Conservation (phyloP, 2,329 filamentous ascomycete genomes). For the Chaetomium sp. region DNA sequence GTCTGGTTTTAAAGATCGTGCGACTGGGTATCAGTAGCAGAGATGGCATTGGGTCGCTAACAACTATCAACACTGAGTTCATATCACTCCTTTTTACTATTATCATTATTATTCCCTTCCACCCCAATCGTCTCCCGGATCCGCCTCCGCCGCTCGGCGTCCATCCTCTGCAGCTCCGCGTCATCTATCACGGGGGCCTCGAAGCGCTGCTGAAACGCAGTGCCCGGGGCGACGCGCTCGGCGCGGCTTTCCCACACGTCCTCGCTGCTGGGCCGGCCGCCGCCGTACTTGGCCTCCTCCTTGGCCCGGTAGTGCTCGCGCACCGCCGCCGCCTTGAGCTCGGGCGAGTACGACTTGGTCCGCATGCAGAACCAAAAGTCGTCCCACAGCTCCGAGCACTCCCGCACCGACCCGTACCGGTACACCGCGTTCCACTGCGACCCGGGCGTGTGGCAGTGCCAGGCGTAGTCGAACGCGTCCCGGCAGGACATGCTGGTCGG, state of each 20-base stretch:
- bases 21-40: background rate
- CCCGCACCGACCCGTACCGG: conserved; percentile 74
- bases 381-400: conserved; percentile 83
- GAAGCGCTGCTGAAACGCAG: conserved; percentile 49
- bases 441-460: conserved; percentile 89
- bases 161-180: conserved; percentile 46
- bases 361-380: conserved; percentile 99
- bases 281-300: conserved; percentile 64
- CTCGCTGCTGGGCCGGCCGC: conserved; percentile 72
- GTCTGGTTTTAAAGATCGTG: background rate
- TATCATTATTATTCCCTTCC: background rate
- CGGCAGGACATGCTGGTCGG: conserved; percentile 86
- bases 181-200: conserved; percentile 44
- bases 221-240: conserved; percentile 56
- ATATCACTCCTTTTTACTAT: conserved; percentile 31
- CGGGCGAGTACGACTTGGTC: conserved; percentile 63
- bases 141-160: conserved; percentile 43
- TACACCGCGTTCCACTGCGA: conserved; percentile 93
- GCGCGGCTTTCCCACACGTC: conserved; percentile 83
- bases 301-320: conserved; percentile 69
- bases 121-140: conserved; percentile 42
- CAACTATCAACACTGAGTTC: background rate
- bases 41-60: conserved; percentile 9
- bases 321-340: conserved; percentile 63
- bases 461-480: conserved; percentile 86